Conservation (phyloP, 106 monocot species). For the Amphibolis antarctica region DNA sequence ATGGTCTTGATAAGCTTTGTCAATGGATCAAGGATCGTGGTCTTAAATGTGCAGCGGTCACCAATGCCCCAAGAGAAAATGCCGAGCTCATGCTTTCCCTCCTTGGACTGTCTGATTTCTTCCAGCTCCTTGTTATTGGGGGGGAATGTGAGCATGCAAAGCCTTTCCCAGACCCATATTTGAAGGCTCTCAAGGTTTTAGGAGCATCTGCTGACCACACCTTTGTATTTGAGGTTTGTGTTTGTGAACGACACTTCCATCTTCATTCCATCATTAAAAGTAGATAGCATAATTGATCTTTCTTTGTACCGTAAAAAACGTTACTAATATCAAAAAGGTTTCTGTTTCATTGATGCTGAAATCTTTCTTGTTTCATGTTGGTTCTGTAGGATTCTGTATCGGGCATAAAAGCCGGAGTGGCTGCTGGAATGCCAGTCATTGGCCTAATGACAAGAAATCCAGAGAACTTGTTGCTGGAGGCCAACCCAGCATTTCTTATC, state of each 20-base stretch:
- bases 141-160: slow-evolving; percentile 64
- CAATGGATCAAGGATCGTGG: slow-evolving; percentile 57
- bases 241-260: no score
- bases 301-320: no score
- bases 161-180: slow-evolving; percentile 76
- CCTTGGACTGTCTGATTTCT: slow-evolving; percentile 71
- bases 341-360: no score
- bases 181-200: slow-evolving; percentile 52
- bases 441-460: slow-evolving; percentile 59
- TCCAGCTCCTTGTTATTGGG: slow-evolving; percentile 54
- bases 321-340: no score
- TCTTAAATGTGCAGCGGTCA: slow-evolving; percentile 72
- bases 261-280: no score
- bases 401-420: slow-evolving; percentile 83
- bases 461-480: slow-evolving; percentile 35
- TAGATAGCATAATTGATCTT: no score
- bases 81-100: slow-evolving; percentile 78
- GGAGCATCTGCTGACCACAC: slow-evolving; percentile 48
- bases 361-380: background rate
- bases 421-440: slow-evolving; percentile 68
- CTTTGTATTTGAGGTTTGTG: slow-evolving; percentile 66
- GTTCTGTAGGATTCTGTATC: slow-evolving; percentile 53
- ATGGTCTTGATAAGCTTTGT: slow-evolving; percentile 56
- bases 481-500: slow-evolving; percentile 56
- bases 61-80: slow-evolving; percentile 70